A percentile compares a stretch with the other conserved stretches of the same genome.
phyloP scores from a whole-genome alignment of 1,284 basidiomycete species.

The Heterobasidion parviporum region DNA sequence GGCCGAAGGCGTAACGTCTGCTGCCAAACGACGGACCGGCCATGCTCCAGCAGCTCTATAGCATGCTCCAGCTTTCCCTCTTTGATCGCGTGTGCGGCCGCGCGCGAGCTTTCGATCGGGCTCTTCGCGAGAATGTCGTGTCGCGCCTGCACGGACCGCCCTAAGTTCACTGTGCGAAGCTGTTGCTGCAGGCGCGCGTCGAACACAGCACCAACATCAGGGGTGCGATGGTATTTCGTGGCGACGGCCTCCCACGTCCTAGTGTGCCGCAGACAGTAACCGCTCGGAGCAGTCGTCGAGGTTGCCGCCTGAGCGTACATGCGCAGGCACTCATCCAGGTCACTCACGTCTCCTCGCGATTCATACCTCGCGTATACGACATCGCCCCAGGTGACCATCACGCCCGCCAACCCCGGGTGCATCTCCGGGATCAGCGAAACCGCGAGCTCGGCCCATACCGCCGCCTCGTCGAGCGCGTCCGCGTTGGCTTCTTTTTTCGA shows the following conservation, averaged over 20 bases:
- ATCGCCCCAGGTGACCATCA: not conserved
- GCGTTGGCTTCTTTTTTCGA: not conserved
- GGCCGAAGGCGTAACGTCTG: not conserved
- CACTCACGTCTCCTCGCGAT: not conserved
- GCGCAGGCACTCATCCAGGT: not conserved
- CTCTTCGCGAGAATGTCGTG: not conserved
- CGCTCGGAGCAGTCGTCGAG: not conserved
- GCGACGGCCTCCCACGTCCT: not conserved
- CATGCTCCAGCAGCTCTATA: not conserved
- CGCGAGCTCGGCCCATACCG: not conserved
- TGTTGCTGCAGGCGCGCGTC: not conserved
- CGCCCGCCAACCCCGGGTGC: not conserved
- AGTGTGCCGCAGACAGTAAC: not conserved
- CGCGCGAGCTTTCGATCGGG: not conserved
- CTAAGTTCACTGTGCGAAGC: not conserved
- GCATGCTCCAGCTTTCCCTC: not conserved
- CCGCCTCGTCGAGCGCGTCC: not conserved
- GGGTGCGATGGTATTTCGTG: not conserved
- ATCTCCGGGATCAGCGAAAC: not conserved
- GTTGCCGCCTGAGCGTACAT: not conserved
- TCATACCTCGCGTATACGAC: not conserved
- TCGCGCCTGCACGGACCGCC: not conserved
- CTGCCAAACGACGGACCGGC: not conserved
- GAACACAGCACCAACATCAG: not conserved
- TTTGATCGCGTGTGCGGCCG: not conserved